Evolutionary conservation across 2,329 filamentous ascomycete genomes (phyloP).

Genomic region (Pyrenochaeta sp.): DNA sequence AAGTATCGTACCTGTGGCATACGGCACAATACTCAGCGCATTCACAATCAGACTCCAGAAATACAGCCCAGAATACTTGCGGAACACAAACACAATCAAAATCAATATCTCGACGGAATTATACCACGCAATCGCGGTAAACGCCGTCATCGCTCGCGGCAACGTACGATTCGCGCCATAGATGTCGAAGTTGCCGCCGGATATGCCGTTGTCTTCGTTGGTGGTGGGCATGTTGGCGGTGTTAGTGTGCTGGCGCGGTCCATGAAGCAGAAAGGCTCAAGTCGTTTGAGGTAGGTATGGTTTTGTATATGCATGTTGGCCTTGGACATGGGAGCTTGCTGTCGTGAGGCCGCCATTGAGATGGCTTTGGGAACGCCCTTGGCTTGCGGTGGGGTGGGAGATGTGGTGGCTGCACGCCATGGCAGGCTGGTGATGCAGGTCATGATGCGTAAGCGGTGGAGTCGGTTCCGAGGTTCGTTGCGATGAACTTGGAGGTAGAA

Average conservation of each 20-base stretch:
- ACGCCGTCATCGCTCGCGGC: slow-evolving; percentile 13
- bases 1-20: slow-evolving; percentile 11
- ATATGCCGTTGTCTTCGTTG: slow-evolving; percentile 5
- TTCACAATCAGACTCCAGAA: slow-evolving; percentile 20
- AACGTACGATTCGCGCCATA: slow-evolving; percentile 10
- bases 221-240: neutral
- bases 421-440: too few species aligned
- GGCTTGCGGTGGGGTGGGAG: too few species aligned
- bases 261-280: too few species aligned
- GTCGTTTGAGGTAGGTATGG: too few species aligned
- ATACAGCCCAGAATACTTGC: slow-evolving; percentile 19
- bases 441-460: too few species aligned
- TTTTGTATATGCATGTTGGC: too few species aligned
- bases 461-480: too few species aligned
- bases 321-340: too few species aligned
- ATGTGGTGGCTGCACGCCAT: too few species aligned
- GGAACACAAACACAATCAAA: slow-evolving; percentile 23
- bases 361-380: too few species aligned
- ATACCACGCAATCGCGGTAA: slow-evolving; percentile 24
- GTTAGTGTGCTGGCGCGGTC: neutral
- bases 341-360: too few species aligned
- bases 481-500: too few species aligned
- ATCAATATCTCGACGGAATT: slow-evolving; percentile 27
- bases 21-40: slow-evolving; percentile 13
- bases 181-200: slow-evolving; percentile 13